Conservation (phyloP, 2,329 filamentous ascomycete genomes). For the Rhynchosporium graminicola region DNA sequence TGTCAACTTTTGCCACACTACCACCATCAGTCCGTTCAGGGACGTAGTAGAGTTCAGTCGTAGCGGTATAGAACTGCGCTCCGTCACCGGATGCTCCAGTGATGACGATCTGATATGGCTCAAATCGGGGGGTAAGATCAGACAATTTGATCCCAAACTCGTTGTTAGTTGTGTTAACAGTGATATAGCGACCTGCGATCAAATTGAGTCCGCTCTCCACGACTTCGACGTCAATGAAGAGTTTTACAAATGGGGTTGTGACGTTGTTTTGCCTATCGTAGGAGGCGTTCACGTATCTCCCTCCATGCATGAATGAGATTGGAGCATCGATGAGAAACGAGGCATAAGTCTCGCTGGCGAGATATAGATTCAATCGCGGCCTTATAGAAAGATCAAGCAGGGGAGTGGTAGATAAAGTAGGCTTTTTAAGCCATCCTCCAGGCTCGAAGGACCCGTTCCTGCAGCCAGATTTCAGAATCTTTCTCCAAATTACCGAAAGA, state of each 20-base stretch:
- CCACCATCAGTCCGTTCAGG: slow-evolving; percentile 46
- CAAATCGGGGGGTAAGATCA: slow-evolving; percentile 32
- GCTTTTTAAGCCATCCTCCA: slow-evolving; percentile 47
- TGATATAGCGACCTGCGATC: slow-evolving; percentile 34
- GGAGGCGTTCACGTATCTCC: slow-evolving; percentile 36
- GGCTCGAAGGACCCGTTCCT: slow-evolving; percentile 51
- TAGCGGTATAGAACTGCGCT: slow-evolving; percentile 41
- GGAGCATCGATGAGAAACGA: slow-evolving; percentile 46
- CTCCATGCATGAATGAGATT: slow-evolving; percentile 43
- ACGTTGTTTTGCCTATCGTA: slow-evolving; percentile 28
- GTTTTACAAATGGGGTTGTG: slow-evolving; percentile 25
- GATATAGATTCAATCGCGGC: slow-evolving; percentile 50
- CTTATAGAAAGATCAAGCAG: slow-evolving; percentile 46
- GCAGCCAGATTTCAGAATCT: slow-evolving; percentile 7
- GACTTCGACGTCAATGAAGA: slow-evolving; percentile 37
- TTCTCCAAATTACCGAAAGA: background rate
- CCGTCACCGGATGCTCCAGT: slow-evolving; percentile 38
- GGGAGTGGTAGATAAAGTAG: slow-evolving; percentile 40
- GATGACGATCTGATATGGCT: slow-evolving; percentile 44
- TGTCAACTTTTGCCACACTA: slow-evolving; percentile 48
- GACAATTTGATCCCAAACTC: slow-evolving; percentile 42
- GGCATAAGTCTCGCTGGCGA: slow-evolving; percentile 43
- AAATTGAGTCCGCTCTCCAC: slow-evolving; percentile 31
- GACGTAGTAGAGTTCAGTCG: slow-evolving; percentile 43
- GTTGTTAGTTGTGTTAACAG: slow-evolving; percentile 42